Conservation (phyloP, 257 asterid genomes). For the Lycium ferocissimum region DNA sequence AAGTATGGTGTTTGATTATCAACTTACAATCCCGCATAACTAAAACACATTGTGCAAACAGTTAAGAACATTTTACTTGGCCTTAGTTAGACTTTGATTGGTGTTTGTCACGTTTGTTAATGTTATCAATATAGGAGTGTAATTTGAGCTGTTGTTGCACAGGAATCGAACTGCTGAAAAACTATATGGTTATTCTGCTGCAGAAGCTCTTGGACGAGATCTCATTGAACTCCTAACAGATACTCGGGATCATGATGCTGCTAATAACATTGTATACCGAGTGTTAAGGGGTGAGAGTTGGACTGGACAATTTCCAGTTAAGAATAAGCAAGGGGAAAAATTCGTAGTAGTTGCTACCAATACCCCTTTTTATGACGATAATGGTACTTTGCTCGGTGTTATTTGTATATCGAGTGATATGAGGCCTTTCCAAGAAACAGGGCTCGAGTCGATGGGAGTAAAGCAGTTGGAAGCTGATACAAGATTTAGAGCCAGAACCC, state of each 20-base stretch:
- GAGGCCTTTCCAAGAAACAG: constrained; percentile 61
- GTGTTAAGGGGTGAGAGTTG: constrained; percentile 72
- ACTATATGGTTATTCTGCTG: constrained; percentile 71
- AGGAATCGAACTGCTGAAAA: constrained; percentile 87
- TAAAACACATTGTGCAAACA: neutral
- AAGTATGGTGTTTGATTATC: no score
- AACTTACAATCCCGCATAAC: no score
- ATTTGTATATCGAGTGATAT: constrained; percentile 74
- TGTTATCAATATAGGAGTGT: constrained; percentile 22
- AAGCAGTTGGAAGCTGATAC: constrained; percentile 48
- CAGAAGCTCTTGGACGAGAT: constrained; percentile 75
- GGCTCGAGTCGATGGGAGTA: constrained; percentile 34
- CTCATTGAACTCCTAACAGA: constrained; percentile 63
- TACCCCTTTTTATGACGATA: constrained; percentile 82
- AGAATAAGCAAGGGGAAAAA: constrained; percentile 64
- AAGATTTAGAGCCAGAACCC: constrained; percentile 52
- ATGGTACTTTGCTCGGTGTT: constrained; percentile 69
- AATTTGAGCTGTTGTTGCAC: constrained; percentile 37
- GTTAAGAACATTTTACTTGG: constrained; percentile 14
- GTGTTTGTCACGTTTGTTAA: neutral
- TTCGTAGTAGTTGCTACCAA: constrained; percentile 63
- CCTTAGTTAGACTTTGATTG: constrained; percentile 10
- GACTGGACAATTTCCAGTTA: constrained; percentile 85
- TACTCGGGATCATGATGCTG: constrained; percentile 49
- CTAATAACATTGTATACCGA: constrained; percentile 56